A percentile compares a stretch with the other conserved stretches of the same genome.
These are phyloP conservation scores for Erucastrum elatum DNA, from an alignment of 345 rosid species.

Conservation along the genomic window DNA sequence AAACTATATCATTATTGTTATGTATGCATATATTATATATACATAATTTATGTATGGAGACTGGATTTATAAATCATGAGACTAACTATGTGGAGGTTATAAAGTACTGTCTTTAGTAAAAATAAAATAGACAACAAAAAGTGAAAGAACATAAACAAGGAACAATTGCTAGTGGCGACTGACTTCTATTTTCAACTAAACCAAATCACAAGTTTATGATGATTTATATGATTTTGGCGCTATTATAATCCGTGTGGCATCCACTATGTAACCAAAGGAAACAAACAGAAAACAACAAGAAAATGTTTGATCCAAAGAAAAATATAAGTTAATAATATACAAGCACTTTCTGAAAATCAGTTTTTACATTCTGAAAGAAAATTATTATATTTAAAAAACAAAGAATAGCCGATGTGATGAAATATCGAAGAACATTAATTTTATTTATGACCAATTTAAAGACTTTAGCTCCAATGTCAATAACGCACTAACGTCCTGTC, in stretches of 20 bases:
- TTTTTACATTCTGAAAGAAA: neutral
- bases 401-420: neutral
- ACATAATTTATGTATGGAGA: neutral
- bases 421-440: neutral
- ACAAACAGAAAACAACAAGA: conserved; percentile 27
- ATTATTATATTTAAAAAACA: neutral
- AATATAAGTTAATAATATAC: neutral
- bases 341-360: neutral
- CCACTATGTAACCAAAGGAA: conserved; percentile 23
- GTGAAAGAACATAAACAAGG: neutral
- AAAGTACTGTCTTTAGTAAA: neutral
- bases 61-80: neutral
- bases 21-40: neutral
- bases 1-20: neutral
- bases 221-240: conserved; percentile 17
- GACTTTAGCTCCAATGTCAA: neutral
- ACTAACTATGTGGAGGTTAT: neutral
- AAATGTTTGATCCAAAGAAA: neutral
- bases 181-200: conserved; percentile 20
- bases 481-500: conserved; percentile 1
- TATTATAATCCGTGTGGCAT: conserved; percentile 28
- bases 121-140: neutral
- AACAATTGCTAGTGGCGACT: conserved; percentile 26
- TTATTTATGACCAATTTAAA: neutral
- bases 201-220: conserved; percentile 35